These are phyloP conservation scores for Dendrocalamus latiflorus DNA, from an alignment of 202 grass and related monocot species.

Conservation along the genomic window DNA sequence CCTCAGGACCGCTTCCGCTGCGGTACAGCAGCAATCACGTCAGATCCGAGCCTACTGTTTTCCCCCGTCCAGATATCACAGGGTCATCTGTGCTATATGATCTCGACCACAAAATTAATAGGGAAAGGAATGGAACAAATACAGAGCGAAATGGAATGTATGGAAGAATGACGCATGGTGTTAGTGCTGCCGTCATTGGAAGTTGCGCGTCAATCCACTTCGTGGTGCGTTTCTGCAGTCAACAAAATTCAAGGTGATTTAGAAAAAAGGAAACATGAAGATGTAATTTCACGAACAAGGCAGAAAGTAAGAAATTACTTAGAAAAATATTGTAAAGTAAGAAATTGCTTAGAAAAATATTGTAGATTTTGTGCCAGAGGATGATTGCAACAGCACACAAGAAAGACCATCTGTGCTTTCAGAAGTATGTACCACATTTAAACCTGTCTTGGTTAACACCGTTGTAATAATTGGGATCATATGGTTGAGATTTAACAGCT, in stretches of 20 bases:
- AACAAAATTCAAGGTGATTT: conserved; percentile 7
- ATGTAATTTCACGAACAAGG: not conserved
- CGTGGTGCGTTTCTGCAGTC: conserved; percentile 48
- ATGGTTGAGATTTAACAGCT: not conserved
- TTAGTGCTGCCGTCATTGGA: conserved; percentile 56
- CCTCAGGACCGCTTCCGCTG: conserved; percentile 21
- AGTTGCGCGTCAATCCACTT: conserved; percentile 53
- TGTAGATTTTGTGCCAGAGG: too few species aligned
- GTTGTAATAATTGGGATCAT: not conserved
- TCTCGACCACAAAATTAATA: conserved; percentile 55
- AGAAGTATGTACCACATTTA: not conserved
- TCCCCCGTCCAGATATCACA: conserved; percentile 32
- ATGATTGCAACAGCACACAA: not conserved
- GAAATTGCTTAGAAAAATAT: too few species aligned
- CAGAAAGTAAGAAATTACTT: too few species aligned
- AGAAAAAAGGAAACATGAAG: not conserved
- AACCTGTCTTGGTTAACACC: not conserved
- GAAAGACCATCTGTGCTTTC: not conserved
- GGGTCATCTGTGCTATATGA: conserved; percentile 49
- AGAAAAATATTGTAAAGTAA: too few species aligned
- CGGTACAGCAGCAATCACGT: conserved; percentile 27
- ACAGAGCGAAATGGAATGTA: conserved; percentile 38
- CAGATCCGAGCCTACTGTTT: conserved; percentile 37
- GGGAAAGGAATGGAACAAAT: conserved; percentile 41
- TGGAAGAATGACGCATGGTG: conserved; percentile 31